Percentiles rank a stretch among this genome's conserved stretches.
Evolutionary conservation across 1,139 yeast genomes (phyloP).

Genomic region (Saccharomycopsis crataegensis): DNA sequence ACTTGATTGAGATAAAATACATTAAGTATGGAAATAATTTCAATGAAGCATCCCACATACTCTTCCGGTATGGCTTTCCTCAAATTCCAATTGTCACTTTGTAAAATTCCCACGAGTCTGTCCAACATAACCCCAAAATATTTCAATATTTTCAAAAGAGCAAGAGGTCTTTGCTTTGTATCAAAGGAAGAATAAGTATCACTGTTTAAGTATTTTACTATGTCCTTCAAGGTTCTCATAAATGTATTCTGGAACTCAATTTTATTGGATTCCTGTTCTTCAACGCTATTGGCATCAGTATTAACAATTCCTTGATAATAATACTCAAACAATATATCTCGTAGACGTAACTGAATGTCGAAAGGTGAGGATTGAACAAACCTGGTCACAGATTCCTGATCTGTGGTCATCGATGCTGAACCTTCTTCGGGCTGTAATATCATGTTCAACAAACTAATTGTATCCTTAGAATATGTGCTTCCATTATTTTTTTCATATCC

Average conservation of each 20-base stretch:
- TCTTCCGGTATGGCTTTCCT: neutral
- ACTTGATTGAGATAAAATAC: conserved; percentile 6
- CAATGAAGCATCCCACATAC: neutral
- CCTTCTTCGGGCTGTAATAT: conserved; percentile 30
- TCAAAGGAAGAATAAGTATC: neutral
- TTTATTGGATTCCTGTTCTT: neutral
- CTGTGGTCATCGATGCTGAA: conserved; percentile 23
- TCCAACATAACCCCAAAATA: conserved; percentile 2
- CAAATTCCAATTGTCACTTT: conserved; percentile 1
- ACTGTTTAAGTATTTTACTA: conserved; percentile 3
- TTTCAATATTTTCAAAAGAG: conserved; percentile 4
- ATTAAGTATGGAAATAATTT: conserved; percentile 10
- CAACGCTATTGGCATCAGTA: neutral
- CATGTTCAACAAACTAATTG: conserved; percentile 47
- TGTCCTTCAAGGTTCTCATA: neutral
- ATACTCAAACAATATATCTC: conserved; percentile 63
- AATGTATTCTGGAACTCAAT: neutral
- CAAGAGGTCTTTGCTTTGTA: neutral
- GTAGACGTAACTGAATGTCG: conserved; percentile 60
- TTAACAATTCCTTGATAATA: conserved; percentile 1
- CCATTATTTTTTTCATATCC: conserved; percentile 31
- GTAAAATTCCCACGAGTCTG: conserved; percentile 2
- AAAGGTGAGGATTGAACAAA: conserved; percentile 60
- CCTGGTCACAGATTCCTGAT: conserved; percentile 43
- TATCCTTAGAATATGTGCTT: conserved; percentile 31